phyloP scores from a whole-genome alignment of 2,329 filamentous ascomycete species.

The Celoporthe dispersa region DNA sequence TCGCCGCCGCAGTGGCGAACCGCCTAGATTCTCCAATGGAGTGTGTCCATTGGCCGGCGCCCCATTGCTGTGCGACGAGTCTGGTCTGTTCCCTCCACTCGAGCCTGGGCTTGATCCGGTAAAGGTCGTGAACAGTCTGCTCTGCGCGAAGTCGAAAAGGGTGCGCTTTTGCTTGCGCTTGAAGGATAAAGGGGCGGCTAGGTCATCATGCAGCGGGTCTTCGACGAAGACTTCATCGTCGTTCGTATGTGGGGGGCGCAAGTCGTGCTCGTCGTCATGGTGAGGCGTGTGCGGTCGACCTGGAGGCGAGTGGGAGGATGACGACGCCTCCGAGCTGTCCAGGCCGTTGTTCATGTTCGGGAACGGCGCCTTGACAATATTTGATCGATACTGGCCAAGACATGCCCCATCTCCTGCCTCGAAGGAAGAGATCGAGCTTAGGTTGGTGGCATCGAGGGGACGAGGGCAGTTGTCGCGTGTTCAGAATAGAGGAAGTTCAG shows the following conservation, averaged over 20 bases:
- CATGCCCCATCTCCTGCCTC: conserved; percentile 26
- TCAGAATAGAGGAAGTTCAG: background rate
- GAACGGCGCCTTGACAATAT: conserved; percentile 20
- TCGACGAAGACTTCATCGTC: conserved; percentile 51
- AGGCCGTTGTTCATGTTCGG: conserved; percentile 31
- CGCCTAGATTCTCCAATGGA: conserved; percentile 11
- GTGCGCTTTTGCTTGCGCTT: conserved; percentile 68
- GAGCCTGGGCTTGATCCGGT: conserved; percentile 37
- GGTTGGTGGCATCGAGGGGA: conserved; percentile 12
- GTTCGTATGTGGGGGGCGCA: conserved; percentile 39
- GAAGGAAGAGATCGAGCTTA: conserved; percentile 15
- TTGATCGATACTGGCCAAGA: conserved; percentile 19
- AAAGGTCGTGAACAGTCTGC: conserved; percentile 54
- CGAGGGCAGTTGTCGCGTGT: background rate
- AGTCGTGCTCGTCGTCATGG: conserved; percentile 53
- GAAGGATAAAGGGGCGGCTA: conserved; percentile 65
- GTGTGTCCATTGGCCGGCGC: conserved; percentile 16
- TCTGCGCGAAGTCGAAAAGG: conserved; percentile 45
- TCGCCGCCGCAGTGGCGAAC: conserved; percentile 23
- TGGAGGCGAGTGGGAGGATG: conserved; percentile 35
- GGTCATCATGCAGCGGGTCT: conserved; percentile 58
- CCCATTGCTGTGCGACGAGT: conserved; percentile 9
- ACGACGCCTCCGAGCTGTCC: conserved; percentile 34
- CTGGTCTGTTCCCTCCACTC: conserved; percentile 14
- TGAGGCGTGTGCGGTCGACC: conserved; percentile 40